Percentiles rank a stretch among this genome's conserved stretches.
Evolutionary conservation across 495 filamentous ascomycete genomes (phyloP).

Genomic region (Polyplosphaeria fusca): DNA sequence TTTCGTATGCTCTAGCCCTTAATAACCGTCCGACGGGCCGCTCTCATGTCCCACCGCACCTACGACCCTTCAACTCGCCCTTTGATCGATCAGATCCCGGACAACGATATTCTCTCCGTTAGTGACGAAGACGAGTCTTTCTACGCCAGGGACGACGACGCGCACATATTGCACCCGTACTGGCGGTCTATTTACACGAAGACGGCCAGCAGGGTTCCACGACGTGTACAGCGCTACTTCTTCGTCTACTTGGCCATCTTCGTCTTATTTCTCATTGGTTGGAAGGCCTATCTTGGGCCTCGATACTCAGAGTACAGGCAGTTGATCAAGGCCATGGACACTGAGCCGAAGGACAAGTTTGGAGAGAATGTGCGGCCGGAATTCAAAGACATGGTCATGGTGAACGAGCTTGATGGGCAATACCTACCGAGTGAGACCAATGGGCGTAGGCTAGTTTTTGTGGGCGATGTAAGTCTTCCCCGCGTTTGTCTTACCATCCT

Average conservation of each 20-base stretch:
- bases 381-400: conserved; percentile 51
- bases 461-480: no score
- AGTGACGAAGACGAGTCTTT: conserved; percentile 25
- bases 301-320: conserved; percentile 42
- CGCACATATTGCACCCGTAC: conserved; percentile 18
- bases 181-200: conserved; percentile 13
- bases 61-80: neutral
- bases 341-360: conserved; percentile 41
- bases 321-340: conserved; percentile 43
- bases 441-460: conserved; percentile 57
- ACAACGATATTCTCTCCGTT: conserved; percentile 15
- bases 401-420: conserved; percentile 44
- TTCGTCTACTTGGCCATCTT: conserved; percentile 46
- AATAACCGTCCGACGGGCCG: neutral
- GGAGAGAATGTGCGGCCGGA: conserved; percentile 49
- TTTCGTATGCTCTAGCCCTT: no score
- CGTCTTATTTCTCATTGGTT: conserved; percentile 42
- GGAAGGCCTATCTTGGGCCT: conserved; percentile 46
- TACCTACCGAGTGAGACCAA: conserved; percentile 26
- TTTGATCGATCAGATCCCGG: conserved; percentile 19
- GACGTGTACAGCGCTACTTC: conserved; percentile 42
- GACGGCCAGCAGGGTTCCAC: conserved; percentile 19
- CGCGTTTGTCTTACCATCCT: no score
- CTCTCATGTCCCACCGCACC: neutral
- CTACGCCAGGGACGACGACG: conserved; percentile 16